phyloP scores from a whole-genome alignment of 805 yeast species.

The Lipomyces anomalus region DNA sequence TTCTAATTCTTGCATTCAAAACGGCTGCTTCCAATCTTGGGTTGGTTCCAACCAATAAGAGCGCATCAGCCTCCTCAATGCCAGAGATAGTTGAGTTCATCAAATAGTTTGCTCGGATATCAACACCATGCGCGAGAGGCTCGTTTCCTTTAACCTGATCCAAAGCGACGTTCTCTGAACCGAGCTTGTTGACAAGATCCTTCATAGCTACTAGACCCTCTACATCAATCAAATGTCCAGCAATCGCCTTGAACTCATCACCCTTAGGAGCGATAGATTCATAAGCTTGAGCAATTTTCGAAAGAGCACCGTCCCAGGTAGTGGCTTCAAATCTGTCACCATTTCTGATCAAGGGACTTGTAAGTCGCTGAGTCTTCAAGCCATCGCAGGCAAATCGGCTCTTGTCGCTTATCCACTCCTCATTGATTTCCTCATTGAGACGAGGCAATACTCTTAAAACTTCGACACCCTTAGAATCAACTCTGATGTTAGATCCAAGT shows the following conservation, averaged over 20 bases:
- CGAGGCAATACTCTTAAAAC: constrained; percentile 84
- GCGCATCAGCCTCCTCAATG: constrained; percentile 75
- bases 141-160: constrained; percentile 53
- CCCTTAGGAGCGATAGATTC: constrained; percentile 51
- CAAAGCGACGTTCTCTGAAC: constrained; percentile 73
- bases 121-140: constrained; percentile 62
- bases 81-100: constrained; percentile 78
- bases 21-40: constrained; percentile 90
- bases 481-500: constrained; percentile 74
- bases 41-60: constrained; percentile 75
- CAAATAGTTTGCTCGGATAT: constrained; percentile 69
- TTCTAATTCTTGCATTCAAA: constrained; percentile 75
- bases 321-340: constrained; percentile 67
- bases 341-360: constrained; percentile 68
- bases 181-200: constrained; percentile 68
- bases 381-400: constrained; percentile 83
- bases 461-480: constrained; percentile 80
- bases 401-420: constrained; percentile 89
- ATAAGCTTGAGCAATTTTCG: constrained; percentile 60
- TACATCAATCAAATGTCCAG: constrained; percentile 77
- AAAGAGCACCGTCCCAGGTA: constrained; percentile 82
- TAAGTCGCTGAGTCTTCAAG: constrained; percentile 75
- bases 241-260: constrained; percentile 71
- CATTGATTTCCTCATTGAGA: constrained; percentile 78
- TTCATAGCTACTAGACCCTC: constrained; percentile 78